Conservation (phyloP, 345 rosid species). For the Eucalyptus cladocalyx region DNA sequence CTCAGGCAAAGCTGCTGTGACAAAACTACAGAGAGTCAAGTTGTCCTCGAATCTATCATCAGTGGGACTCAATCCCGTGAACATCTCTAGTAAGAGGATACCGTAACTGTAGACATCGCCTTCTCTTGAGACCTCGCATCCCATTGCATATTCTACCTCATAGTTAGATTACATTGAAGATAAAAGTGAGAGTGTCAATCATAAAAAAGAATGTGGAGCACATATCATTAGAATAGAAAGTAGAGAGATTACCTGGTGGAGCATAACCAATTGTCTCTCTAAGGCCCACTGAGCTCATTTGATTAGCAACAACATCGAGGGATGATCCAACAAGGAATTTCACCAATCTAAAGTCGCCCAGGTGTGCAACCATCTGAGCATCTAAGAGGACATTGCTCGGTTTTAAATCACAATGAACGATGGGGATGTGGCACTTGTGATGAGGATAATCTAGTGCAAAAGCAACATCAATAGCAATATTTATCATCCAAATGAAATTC, state of each 20-base stretch:
- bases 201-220: rapidly evolving
- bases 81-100: background rate
- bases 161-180: rapidly evolving
- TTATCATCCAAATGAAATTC: too few relatives aligned
- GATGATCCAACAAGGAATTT: too few relatives aligned
- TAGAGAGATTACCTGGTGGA: too few relatives aligned
- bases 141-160: background rate
- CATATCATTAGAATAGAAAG: too few relatives aligned
- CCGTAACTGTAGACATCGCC: too few relatives aligned
- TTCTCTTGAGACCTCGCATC: background rate
- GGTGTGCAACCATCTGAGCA: rapidly evolving
- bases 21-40: background rate
- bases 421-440: background rate
- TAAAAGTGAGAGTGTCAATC: background rate
- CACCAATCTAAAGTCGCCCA: too few relatives aligned
- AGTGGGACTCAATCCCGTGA: background rate
- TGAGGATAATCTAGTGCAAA: background rate
- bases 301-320: too few relatives aligned
- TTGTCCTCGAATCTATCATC: background rate
- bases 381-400: too few relatives aligned
- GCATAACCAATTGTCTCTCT: too few relatives aligned
- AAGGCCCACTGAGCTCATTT: too few relatives aligned
- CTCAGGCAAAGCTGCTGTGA: background rate
- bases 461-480: background rate
- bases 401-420: background rate